Conservation (phyloP, 306 rosid genomes). For the Adenanthera pavonina region DNA sequence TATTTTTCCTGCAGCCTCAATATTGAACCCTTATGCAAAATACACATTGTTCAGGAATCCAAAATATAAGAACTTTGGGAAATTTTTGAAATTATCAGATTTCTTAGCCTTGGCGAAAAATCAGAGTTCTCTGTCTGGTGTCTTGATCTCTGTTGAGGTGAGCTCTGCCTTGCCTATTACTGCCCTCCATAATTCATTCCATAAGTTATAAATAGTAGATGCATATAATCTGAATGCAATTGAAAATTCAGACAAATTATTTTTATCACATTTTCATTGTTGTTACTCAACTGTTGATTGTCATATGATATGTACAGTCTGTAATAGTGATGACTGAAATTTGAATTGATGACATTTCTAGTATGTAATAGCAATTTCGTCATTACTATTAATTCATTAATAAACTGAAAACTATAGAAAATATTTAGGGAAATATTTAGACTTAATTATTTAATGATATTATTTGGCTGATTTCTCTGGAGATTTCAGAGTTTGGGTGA, state of each 20-base stretch:
- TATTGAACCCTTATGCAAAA: constrained; percentile 47
- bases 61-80: constrained; percentile 40
- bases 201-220: constrained; percentile 7
- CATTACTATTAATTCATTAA: not conserved
- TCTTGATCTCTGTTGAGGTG: constrained; percentile 79
- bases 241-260: not conserved
- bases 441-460: not conserved
- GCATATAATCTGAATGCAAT: not conserved
- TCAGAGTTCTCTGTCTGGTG: constrained; percentile 59
- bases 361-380: not conserved
- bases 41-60: constrained; percentile 55
- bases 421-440: not conserved
- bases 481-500: constrained; percentile 2
- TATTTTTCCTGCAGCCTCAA: constrained; percentile 59
- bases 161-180: constrained; percentile 31
- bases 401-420: not conserved
- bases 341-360: not conserved
- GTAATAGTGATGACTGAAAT: not conserved
- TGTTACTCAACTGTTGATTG: not conserved
- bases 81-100: constrained; percentile 54
- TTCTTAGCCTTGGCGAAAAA: constrained; percentile 74
- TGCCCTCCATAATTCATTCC: constrained; percentile 15
- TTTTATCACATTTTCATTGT: not conserved
- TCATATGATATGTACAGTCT: not conserved
- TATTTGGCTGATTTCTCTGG: not conserved